A percentile compares a stretch with the other conserved stretches of the same genome.
Conservation (phyloP, 192 early-diverging fungal genomes). For the Podila horticola region DNA sequence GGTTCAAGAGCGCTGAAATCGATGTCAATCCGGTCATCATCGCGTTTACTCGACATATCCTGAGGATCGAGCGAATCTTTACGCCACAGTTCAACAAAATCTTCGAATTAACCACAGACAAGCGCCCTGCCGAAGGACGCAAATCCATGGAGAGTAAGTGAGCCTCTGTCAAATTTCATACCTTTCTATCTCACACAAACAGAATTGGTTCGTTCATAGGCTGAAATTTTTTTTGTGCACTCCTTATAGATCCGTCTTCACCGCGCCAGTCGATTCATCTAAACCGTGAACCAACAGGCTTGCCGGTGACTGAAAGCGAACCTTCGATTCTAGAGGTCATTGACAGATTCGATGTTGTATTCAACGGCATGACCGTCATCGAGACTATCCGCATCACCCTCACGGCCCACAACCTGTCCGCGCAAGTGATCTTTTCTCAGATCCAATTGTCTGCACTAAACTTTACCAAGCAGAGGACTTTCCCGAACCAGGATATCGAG, state of each 20-base stretch:
- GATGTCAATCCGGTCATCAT: slow-evolving; percentile 62
- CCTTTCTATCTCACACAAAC: neutral
- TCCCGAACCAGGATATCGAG: slow-evolving; percentile 45
- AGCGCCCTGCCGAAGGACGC: slow-evolving; percentile 19
- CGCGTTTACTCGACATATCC: slow-evolving; percentile 65
- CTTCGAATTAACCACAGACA: slow-evolving; percentile 10
- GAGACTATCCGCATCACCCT: slow-evolving; percentile 56
- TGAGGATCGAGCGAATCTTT: slow-evolving; percentile 65
- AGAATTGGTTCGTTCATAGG: neutral
- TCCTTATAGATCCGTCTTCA: slow-evolving; percentile 29
- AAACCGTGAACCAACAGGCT: slow-evolving; percentile 29
- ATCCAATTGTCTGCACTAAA: slow-evolving; percentile 57
- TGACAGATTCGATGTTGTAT: slow-evolving; percentile 56
- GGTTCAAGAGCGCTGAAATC: slow-evolving; percentile 51
- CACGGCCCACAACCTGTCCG: slow-evolving; percentile 56
- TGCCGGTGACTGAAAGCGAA: slow-evolving; percentile 9
- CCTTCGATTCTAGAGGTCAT: slow-evolving; percentile 24
- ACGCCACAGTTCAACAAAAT: slow-evolving; percentile 44
- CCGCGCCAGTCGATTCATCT: slow-evolving; percentile 40
- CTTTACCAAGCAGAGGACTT: slow-evolving; percentile 48
- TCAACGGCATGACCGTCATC: slow-evolving; percentile 55
- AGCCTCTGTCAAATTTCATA: neutral
- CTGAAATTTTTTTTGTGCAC: neutral
- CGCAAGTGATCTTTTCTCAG: slow-evolving; percentile 51
- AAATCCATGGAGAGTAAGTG: slow-evolving; percentile 37